Evolutionary conservation across 2,329 filamentous ascomycete genomes (phyloP), one percentile per base, ranked within the genome.

Genomic region (Pseudogymnoascus sp.): DNA sequence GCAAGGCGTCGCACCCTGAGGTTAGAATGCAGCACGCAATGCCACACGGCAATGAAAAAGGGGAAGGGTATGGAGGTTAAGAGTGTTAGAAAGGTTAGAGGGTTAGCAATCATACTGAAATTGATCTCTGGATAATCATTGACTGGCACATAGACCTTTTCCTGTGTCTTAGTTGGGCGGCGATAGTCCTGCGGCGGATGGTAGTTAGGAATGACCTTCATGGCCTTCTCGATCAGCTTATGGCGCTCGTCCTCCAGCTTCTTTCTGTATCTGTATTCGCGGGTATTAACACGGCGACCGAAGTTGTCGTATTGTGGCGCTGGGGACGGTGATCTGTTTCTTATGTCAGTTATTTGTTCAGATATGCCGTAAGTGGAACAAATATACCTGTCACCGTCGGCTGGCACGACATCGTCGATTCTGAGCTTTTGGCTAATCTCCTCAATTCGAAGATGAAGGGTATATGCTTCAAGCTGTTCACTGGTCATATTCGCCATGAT

Each of bases 71-170:
- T 73, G 75, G 16, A 67, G 67, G 59, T 65, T 68, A 73, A 69
- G 72, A 74, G 73, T 74, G 78, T 89, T 88, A 89, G 86, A 84
- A 83, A 78, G 81, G 86, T 90, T 88, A 87, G 86, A 92, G 91
- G 92, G 91, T 96, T 96, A 96, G 93, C 88, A 93, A 95, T 93
- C 93, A 93, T 97, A 99, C 95, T 99, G 91, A 99, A 99, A 89
- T 99, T 99, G 88, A 99, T 97, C 80, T 99, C 95, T 84, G 95
- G 95, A 78, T 99, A 99, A 80, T 99, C 95, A 86, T 99, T 99
- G 82, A 99, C 95, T 77, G 95, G 95, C 78, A 99, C 95, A 77
- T 99, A 99, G 89, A 99, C 96, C 84, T 99, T 99, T 84, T 99
- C 95, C 80, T 99, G 95, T 76, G 95, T 99, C 89, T 99, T 99